These are phyloP conservation scores for Lavandula angustifolia DNA, from an alignment of 257 asterid species.

Conservation along the genomic window DNA sequence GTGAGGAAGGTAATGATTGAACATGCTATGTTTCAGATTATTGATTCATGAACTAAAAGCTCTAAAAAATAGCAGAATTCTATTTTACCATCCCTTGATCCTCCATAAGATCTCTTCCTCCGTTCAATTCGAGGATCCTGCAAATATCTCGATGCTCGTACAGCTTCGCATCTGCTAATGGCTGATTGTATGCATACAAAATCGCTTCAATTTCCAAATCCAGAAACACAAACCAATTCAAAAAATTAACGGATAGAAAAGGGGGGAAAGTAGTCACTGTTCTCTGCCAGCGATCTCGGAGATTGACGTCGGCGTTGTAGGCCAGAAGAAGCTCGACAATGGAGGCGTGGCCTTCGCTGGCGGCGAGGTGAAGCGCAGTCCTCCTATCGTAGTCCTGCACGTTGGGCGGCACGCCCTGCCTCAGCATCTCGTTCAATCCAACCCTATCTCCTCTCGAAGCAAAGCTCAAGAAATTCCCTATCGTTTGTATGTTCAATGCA, in stretches of 20 bases:
- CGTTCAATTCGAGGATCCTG: slow-evolving; percentile 62
- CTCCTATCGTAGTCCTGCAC: slow-evolving; percentile 62
- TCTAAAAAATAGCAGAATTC: slow-evolving; percentile 1
- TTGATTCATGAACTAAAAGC: too few species aligned
- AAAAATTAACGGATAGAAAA: not conserved
- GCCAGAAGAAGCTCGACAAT: slow-evolving; percentile 64
- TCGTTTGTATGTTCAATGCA: slow-evolving; percentile 48
- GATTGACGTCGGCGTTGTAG: slow-evolving; percentile 58
- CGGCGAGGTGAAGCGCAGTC: slow-evolving; percentile 70
- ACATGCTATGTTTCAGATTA: too few species aligned
- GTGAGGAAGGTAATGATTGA: not conserved
- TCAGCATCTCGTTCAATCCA: slow-evolving; percentile 60
- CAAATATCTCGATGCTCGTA: slow-evolving; percentile 63
- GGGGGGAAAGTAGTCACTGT: slow-evolving; percentile 35
- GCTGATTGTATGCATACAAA: slow-evolving; percentile 31
- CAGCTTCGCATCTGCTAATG: slow-evolving; percentile 58
- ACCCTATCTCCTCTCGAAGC: slow-evolving; percentile 71
- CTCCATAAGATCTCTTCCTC: slow-evolving; percentile 51
- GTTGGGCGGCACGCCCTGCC: slow-evolving; percentile 50
- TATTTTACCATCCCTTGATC: slow-evolving; percentile 49
- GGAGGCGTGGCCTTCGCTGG: slow-evolving; percentile 68
- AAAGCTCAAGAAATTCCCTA: slow-evolving; percentile 62
- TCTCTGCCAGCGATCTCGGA: slow-evolving; percentile 58
- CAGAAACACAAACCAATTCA: not conserved
- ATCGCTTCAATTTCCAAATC: not conserved